Conservation (phyloP, 768 basidiomycete genomes). For the Leccinum disarticulatum region DNA sequence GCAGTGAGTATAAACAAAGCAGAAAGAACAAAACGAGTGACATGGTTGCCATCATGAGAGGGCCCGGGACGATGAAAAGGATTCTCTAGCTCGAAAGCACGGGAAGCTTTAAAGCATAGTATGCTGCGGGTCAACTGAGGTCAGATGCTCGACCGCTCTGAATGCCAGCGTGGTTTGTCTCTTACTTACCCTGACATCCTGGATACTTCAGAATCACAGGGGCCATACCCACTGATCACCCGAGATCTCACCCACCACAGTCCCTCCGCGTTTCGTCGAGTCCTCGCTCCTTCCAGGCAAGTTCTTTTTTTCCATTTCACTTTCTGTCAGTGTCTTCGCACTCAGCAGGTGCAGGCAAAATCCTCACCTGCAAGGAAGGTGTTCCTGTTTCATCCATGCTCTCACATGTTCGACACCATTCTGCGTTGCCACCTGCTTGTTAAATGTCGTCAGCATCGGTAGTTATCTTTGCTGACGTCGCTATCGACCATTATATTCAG, state of each 20-base stretch:
- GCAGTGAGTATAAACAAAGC: not conserved
- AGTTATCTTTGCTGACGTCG: no score
- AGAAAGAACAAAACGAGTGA: slow-evolving; percentile 1
- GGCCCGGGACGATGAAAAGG: not conserved
- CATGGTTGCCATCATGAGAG: slow-evolving; percentile 3
- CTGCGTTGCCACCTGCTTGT: no score
- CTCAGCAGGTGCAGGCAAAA: no score
- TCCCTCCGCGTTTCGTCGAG: no score
- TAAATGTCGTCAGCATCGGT: no score
- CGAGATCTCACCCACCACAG: not conserved
- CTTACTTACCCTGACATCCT: not conserved
- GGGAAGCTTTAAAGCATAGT: not conserved
- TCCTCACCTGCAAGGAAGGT: no score
- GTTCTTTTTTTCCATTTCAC: no score
- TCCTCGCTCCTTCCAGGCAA: no score
- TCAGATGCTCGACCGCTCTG: not conserved
- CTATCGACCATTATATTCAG: no score
- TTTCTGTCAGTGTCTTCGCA: no score
- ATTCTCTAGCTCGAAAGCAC: not conserved
- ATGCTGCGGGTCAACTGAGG: not conserved
- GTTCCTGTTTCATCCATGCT: no score
- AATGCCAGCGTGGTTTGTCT: not conserved
- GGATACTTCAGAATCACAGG: not conserved
- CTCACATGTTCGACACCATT: no score
- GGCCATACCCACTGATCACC: not conserved